These are phyloP conservation scores for Passiflora organensis DNA, from an alignment of 345 rosid species.

Conservation along the genomic window DNA sequence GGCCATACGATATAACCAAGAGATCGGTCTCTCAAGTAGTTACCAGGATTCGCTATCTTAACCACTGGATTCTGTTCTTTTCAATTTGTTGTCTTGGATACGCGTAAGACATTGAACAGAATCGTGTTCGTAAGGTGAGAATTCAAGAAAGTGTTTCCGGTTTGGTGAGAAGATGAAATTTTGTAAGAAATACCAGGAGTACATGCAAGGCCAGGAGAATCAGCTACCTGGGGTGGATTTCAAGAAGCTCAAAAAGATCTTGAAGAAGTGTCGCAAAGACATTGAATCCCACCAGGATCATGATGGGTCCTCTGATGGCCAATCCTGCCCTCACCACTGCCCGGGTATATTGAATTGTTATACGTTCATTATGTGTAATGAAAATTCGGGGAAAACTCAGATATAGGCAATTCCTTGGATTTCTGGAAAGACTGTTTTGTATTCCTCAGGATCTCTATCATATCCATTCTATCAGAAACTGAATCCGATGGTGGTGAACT, in stretches of 20 bases:
- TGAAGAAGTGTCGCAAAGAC: slow-evolving; percentile 58
- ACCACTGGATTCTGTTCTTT: too few species aligned
- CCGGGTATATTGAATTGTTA: slow-evolving; percentile 32
- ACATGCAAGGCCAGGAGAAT: slow-evolving; percentile 62
- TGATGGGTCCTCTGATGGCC: slow-evolving; percentile 14
- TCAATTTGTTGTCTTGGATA: too few species aligned
- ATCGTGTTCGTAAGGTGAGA: neutral
- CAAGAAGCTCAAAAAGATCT: slow-evolving; percentile 78
- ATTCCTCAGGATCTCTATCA: too few species aligned
- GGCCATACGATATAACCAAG: too few species aligned
- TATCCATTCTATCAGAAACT: too few species aligned
- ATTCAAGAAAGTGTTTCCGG: neutral
- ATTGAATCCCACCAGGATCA: slow-evolving; percentile 21
- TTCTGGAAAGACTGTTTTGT: neutral
- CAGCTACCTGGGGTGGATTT: slow-evolving; percentile 73
- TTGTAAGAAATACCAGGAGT: slow-evolving; percentile 80
- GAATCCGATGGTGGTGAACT: too few species aligned
- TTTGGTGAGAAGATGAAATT: slow-evolving; percentile 56
- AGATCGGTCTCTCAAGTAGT: too few species aligned
- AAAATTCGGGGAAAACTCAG: neutral
- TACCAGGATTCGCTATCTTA: too few species aligned
- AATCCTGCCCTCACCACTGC: slow-evolving; percentile 54
- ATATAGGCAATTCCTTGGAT: neutral
- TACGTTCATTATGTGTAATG: neutral
- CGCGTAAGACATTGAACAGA: too few species aligned